phyloP scores from a whole-genome alignment of 495 filamentous ascomycete species.

The Neurospora discreta region DNA sequence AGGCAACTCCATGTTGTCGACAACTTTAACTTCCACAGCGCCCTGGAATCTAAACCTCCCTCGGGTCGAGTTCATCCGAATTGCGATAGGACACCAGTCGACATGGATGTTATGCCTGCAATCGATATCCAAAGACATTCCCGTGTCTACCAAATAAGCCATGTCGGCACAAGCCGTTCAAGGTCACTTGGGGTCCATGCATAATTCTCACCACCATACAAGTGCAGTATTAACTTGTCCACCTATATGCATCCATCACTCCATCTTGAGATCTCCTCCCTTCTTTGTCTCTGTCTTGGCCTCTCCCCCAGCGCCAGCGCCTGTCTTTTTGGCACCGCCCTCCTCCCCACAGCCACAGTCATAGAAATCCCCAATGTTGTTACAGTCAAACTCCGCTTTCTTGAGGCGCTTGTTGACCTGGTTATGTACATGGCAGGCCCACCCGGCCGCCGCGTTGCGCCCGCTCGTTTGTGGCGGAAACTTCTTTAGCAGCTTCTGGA shows the following conservation, averaged over 20 bases:
- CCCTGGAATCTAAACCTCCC: not conserved
- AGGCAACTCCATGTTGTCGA: not conserved
- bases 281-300: conserved; percentile 1
- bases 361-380: conserved; percentile 81
- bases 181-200: not conserved
- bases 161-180: not conserved
- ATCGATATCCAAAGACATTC: not conserved
- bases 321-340: conserved; percentile 29
- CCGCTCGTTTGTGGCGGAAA: conserved; percentile 88
- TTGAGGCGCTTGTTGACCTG: conserved; percentile 78
- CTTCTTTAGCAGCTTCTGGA: conserved; percentile 66
- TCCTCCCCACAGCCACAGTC: conserved; percentile 92
- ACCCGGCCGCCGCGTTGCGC: conserved; percentile 71
- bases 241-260: conserved; percentile 19
- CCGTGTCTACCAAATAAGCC: not conserved
- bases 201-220: not conserved
- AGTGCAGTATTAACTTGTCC: not conserved
- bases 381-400: conserved; percentile 80
- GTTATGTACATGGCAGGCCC: conserved; percentile 94
- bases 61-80: not conserved
- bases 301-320: not conserved
- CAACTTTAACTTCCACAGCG: not conserved
- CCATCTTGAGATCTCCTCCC: conserved; percentile 27
- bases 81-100: not conserved
- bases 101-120: not conserved